phyloP scores from a whole-genome alignment of 148 eudicot genomes.

The Camellia sinensis region DNA sequence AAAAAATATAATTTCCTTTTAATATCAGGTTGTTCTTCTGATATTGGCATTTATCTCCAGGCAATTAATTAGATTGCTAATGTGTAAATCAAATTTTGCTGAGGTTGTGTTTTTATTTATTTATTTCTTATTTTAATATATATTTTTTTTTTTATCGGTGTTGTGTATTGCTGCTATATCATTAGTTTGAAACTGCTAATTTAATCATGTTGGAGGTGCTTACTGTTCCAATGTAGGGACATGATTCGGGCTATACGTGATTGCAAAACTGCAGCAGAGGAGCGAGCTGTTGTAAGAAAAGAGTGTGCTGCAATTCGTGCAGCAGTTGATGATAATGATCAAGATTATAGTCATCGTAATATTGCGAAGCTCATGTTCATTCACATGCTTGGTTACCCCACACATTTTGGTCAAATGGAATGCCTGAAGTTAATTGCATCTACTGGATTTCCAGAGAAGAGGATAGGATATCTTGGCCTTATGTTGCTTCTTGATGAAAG shows the following conservation, averaged over 20 bases:
- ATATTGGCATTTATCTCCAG: no score
- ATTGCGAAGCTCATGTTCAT: conserved; percentile 99
- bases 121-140: neutral
- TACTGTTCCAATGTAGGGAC: conserved; percentile 64
- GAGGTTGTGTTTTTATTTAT: neutral
- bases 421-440: conserved; percentile 94
- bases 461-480: conserved; percentile 95
- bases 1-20: neutral
- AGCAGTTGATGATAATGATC: conserved; percentile 87
- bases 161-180: neutral
- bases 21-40: no score
- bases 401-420: conserved; percentile 99
- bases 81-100: neutral
- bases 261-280: conserved; percentile 99
- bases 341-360: conserved; percentile 90
- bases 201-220: neutral
- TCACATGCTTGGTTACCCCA: conserved; percentile 99
- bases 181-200: no score
- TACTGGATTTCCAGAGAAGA: conserved; percentile 95
- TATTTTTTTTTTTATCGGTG: neutral
- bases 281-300: conserved; percentile 94
- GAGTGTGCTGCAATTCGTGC: conserved; percentile 98
- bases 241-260: conserved; percentile 98
- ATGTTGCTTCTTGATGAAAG: conserved; percentile 99
- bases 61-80: no score